Evolutionary conservation across 2,329 filamentous ascomycete species (phyloP).

Genomic region (Elsinoe arachidis): DNA sequence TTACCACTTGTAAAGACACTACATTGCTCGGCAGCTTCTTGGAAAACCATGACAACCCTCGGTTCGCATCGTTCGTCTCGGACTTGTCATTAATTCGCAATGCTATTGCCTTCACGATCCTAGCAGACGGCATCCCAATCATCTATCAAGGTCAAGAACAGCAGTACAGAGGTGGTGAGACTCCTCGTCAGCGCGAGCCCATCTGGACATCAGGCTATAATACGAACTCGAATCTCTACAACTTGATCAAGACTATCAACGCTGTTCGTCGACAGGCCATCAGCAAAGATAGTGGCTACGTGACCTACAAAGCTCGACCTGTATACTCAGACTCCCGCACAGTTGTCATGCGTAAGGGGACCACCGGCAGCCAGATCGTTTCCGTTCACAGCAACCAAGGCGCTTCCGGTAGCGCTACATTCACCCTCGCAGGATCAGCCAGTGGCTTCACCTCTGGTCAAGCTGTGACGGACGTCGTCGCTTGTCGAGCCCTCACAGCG

Average conservation of each 20-base stretch:
- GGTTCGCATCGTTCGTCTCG: slow-evolving; percentile 31
- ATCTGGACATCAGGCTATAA: slow-evolving; percentile 34
- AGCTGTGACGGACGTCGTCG: slow-evolving; percentile 33
- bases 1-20: slow-evolving; percentile 29
- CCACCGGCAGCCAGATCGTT: slow-evolving; percentile 33
- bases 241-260: slow-evolving; percentile 33
- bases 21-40: slow-evolving; percentile 32
- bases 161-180: slow-evolving; percentile 29
- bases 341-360: slow-evolving; percentile 39
- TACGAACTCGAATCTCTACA: slow-evolving; percentile 33
- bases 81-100: slow-evolving; percentile 33
- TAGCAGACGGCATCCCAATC: slow-evolving; percentile 36
- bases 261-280: slow-evolving; percentile 37
- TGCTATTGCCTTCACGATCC: slow-evolving; percentile 31
- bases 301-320: slow-evolving; percentile 34
- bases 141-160: slow-evolving; percentile 38
- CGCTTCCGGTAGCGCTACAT: slow-evolving; percentile 17
- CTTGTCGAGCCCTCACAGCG: slow-evolving; percentile 37
- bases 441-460: slow-evolving; percentile 21
- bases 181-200: slow-evolving; percentile 30
- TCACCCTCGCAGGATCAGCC: slow-evolving; percentile 16
- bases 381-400: slow-evolving; percentile 38
- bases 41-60: slow-evolving; percentile 35
- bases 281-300: slow-evolving; percentile 30
- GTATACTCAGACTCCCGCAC: slow-evolving; percentile 38